Percentiles rank a stretch among this genome's conserved stretches.
Evolutionary conservation across 371 early-diverging fungal species (phyloP).

Genomic region (Blakeslea trispora): DNA sequence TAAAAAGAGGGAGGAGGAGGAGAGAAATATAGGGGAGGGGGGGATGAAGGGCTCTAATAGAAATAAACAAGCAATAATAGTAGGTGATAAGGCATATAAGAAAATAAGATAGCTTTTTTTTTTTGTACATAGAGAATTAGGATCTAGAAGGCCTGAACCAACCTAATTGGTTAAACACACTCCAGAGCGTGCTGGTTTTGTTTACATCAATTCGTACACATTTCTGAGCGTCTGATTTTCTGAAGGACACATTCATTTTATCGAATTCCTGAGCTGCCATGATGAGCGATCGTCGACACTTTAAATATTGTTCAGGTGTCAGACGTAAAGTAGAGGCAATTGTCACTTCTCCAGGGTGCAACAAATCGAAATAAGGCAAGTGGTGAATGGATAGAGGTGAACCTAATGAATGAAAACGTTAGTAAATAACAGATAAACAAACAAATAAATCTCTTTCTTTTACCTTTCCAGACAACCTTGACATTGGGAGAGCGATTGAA

Average conservation of each 20-base stretch:
- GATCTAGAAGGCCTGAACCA: constrained; percentile 37
- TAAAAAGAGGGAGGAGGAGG: too few relatives aligned
- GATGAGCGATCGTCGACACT: constrained; percentile 45
- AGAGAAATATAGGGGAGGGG: too few relatives aligned
- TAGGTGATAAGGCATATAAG: too few relatives aligned
- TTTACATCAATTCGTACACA: constrained; percentile 53
- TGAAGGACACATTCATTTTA: constrained; percentile 33
- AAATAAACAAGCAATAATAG: too few relatives aligned
- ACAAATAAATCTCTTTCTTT: constrained; percentile 5
- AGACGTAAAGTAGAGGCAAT: constrained; percentile 73
- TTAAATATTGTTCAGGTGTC: constrained; percentile 71
- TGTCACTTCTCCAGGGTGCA: constrained; percentile 62
- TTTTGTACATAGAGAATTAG: constrained; percentile 5
- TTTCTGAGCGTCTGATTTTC: constrained; percentile 54
- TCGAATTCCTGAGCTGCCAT: constrained; percentile 40
- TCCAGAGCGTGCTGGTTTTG: constrained; percentile 49
- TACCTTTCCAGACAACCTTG: constrained; percentile 40
- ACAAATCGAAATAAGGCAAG: constrained; percentile 46
- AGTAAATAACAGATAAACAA: not conserved
- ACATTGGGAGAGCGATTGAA: constrained; percentile 23
- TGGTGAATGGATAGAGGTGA: constrained; percentile 50
- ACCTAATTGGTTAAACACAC: constrained; percentile 41
- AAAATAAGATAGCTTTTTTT: not conserved
- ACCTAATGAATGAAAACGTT: constrained; percentile 39
- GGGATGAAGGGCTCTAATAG: too few relatives aligned